phyloP scores from a whole-genome alignment of 139 green algal species.

The Haematococcus lacustris region DNA sequence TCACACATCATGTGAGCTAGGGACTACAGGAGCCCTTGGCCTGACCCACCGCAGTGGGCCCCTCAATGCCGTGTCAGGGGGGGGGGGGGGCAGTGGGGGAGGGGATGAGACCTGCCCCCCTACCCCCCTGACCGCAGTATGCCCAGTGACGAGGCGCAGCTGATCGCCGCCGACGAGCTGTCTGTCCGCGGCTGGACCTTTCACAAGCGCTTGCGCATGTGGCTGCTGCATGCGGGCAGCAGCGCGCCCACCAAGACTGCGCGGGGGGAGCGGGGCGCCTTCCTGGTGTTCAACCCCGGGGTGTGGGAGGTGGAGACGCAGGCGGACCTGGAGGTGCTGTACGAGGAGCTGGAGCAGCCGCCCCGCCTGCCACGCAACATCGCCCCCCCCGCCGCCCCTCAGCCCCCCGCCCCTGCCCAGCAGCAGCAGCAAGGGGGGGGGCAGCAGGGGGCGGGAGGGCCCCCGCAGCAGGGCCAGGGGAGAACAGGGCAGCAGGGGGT shows the following conservation, averaged over 20 bases:
- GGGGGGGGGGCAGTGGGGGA: no score
- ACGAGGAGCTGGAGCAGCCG: conserved; percentile 58
- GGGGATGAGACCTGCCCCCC: no score
- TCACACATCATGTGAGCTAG: no score
- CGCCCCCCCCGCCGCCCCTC: no score
- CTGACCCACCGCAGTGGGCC: no score
- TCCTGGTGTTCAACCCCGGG: conserved; percentile 85
- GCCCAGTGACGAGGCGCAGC: conserved; percentile 75
- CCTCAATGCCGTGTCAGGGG: no score
- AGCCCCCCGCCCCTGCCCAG: neutral
- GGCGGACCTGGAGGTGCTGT: conserved; percentile 41
- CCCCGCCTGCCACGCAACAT: conserved; percentile 41
- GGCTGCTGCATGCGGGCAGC: conserved; percentile 75
- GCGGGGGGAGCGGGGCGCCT: conserved; percentile 79
- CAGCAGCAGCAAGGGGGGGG: conserved; percentile 2
- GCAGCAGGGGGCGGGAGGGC: no score
- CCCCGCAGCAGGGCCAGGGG: no score
- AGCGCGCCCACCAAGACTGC: conserved; percentile 72
- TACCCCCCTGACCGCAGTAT: conserved; percentile 20
- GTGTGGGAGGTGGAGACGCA: conserved; percentile 76
- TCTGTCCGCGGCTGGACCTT: conserved; percentile 79
- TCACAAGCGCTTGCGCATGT: conserved; percentile 74
- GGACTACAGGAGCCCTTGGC: no score
- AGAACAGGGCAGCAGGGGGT: no score
- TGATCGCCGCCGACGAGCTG: conserved; percentile 93